Conservation (phyloP, 2,329 filamentous ascomycete genomes). For the Pyrenochaeta sp. region DNA sequence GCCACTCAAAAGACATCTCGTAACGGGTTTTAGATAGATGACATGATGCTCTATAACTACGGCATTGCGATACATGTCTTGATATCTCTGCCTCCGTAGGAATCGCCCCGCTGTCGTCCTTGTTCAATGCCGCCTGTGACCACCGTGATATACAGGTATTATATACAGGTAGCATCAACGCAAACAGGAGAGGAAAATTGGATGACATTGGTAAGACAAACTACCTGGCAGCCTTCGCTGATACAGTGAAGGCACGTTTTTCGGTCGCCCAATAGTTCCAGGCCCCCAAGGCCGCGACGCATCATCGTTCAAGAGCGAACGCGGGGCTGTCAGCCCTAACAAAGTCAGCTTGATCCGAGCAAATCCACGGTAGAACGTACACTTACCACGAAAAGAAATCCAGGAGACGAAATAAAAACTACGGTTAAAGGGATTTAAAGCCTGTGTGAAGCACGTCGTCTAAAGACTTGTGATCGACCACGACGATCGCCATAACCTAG, state of each 20-base stretch:
- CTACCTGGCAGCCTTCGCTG: slow-evolving; percentile 5
- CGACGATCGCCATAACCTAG: background rate
- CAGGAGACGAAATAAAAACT: background rate
- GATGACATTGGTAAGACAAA: background rate
- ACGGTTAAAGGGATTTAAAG: background rate
- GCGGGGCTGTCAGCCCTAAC: slow-evolving; percentile 10
- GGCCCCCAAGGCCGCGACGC: background rate
- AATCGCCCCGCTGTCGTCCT: background rate
- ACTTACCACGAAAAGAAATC: background rate
- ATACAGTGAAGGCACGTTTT: slow-evolving; percentile 3
- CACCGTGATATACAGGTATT: background rate
- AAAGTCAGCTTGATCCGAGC: background rate
- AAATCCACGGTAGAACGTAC: background rate
- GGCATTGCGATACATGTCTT: too few relatives aligned
- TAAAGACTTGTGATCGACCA: background rate
- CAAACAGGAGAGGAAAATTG: background rate
- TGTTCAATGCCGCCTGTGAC: background rate
- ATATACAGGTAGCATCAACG: background rate
- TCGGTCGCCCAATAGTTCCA: slow-evolving; percentile 1
- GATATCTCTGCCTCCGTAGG: too few relatives aligned
- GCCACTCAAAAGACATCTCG: too few relatives aligned
- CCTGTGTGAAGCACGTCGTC: background rate
- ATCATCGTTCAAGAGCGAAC: background rate
- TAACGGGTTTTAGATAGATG: too few relatives aligned
- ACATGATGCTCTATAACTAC: too few relatives aligned